Conservation (phyloP, 2,329 filamentous ascomycete species). For the Colletotrichum sp. region DNA sequence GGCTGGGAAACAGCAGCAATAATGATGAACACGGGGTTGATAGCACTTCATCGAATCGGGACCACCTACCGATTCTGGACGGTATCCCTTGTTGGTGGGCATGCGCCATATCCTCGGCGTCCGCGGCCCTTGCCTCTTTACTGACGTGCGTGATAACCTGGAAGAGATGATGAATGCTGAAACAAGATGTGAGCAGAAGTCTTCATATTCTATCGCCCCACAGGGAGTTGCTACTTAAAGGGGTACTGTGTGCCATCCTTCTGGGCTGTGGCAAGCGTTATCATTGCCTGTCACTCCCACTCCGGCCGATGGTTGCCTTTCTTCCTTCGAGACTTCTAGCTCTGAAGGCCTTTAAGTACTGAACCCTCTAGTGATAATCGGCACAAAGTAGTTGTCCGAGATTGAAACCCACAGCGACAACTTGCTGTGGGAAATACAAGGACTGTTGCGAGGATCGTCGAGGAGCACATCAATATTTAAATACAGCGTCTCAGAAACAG, state of each 20-base stretch:
- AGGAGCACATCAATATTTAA: neutral
- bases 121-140: too few species aligned
- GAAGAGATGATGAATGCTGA: neutral
- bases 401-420: neutral
- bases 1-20: neutral
- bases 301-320: too few species aligned
- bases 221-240: neutral
- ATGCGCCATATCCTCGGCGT: neutral
- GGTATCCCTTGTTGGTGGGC: neutral
- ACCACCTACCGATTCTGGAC: rapidly evolving
- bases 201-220: neutral
- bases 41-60: neutral
- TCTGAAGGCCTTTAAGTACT: neutral
- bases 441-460: neutral
- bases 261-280: neutral
- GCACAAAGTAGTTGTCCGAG: rapidly evolving
- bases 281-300: neutral
- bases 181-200: neutral
- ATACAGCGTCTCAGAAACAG: rapidly evolving
- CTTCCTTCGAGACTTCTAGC: too few species aligned
- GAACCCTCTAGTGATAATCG: neutral
- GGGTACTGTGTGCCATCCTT: rapidly evolving
- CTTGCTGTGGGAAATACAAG: neutral
- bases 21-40: neutral
- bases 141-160: neutral